These are phyloP conservation scores for Alternaria triticimaculans DNA, from an alignment of 2,329 filamentous ascomycete species.

Conservation along the genomic window DNA sequence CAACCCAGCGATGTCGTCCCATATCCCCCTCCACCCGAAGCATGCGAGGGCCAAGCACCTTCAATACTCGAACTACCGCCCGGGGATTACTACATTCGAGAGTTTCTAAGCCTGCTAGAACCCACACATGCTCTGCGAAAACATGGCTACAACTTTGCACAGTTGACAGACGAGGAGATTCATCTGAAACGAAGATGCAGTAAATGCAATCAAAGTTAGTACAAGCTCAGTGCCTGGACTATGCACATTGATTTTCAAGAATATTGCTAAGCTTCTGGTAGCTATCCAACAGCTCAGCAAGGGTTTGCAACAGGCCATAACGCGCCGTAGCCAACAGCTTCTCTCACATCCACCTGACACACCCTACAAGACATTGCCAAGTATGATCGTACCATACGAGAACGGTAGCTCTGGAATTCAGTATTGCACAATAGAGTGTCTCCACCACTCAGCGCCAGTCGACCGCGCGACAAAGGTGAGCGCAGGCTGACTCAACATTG, in stretches of 20 bases:
- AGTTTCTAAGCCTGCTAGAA: slow-evolving; percentile 7
- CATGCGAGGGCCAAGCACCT: background rate
- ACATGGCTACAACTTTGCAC: slow-evolving; percentile 15
- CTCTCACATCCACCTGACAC: background rate
- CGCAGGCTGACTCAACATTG: no score
- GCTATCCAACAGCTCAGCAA: slow-evolving; percentile 5
- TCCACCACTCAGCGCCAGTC: background rate
- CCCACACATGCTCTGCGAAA: background rate
- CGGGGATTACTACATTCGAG: background rate
- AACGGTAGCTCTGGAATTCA: background rate
- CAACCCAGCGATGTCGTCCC: background rate
- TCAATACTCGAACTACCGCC: background rate
- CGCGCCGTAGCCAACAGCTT: background rate
- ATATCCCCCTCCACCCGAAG: background rate
- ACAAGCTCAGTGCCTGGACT: background rate
- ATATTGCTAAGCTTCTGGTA: background rate
- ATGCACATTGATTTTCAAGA: background rate
- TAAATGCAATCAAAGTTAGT: slow-evolving; percentile 17
- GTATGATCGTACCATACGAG: background rate
- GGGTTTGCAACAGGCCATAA: background rate
- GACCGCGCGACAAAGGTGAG: background rate
- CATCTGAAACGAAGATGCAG: slow-evolving; percentile 16
- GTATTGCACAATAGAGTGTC: background rate
- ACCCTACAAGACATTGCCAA: background rate
- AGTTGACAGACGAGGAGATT: slow-evolving; percentile 16